Conservation (phyloP, 768 basidiomycete species). For the Xanthoconium stramineum region DNA sequence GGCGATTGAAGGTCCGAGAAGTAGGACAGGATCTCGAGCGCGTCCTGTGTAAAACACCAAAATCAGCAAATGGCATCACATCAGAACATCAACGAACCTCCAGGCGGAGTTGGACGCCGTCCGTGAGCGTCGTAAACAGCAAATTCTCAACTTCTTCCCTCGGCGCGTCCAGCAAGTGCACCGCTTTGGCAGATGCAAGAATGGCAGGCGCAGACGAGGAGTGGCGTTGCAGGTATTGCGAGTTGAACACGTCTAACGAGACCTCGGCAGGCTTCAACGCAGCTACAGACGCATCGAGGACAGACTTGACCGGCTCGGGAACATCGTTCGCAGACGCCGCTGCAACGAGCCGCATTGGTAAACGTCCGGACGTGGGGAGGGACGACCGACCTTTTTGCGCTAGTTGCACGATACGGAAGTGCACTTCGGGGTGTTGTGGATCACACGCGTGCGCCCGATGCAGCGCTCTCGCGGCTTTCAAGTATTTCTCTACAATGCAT, state of each 20-base stretch:
- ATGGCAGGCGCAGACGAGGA: slow-evolving; percentile 48
- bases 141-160: slow-evolving; percentile 59
- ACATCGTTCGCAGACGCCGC: slow-evolving; percentile 45
- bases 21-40: slow-evolving; percentile 45
- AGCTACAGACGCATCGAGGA: slow-evolving; percentile 46
- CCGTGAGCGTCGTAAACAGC: slow-evolving; percentile 47
- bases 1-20: slow-evolving; percentile 48
- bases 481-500: slow-evolving; percentile 60
- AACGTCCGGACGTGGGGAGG: background rate
- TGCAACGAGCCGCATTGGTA: slow-evolving; percentile 18
- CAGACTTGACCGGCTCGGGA: slow-evolving; percentile 44
- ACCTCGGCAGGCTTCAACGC: slow-evolving; percentile 55
- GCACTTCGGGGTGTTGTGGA: slow-evolving; percentile 61
- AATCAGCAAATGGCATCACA: background rate
- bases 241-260: slow-evolving; percentile 65
- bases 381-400: slow-evolving; percentile 45
- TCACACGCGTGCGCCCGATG: slow-evolving; percentile 51
- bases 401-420: slow-evolving; percentile 67
- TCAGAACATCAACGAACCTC: slow-evolving; percentile 36
- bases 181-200: slow-evolving; percentile 62
- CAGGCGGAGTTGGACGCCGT: slow-evolving; percentile 43
- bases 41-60: slow-evolving; percentile 41
- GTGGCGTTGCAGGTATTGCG: slow-evolving; percentile 70
- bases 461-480: slow-evolving; percentile 75
- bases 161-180: slow-evolving; percentile 44